Evolutionary conservation across 225 moss, liverwort and hornwort species (phyloP).

Genomic region (Sphagnum tenellum): DNA sequence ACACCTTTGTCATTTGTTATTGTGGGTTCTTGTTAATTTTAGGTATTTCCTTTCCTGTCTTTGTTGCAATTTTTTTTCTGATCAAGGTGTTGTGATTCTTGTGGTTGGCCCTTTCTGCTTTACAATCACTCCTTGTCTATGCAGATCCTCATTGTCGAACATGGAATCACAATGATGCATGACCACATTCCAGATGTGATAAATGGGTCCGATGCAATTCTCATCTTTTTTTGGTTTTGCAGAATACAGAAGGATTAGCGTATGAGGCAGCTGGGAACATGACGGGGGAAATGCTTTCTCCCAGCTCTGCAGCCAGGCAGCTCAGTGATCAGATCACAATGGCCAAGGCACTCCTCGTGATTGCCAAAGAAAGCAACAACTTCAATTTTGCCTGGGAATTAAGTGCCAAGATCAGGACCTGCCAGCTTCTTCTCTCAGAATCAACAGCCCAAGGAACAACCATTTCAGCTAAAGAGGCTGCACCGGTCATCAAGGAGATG

Average conservation of each 20-base stretch:
- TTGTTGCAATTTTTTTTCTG: too few relatives aligned
- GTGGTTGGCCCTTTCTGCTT: conserved; percentile 7
- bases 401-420: conserved; percentile 41
- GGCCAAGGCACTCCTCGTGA: conserved; percentile 54
- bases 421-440: conserved; percentile 43
- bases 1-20: too few relatives aligned
- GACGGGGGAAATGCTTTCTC: conserved; percentile 6
- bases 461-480: conserved; percentile 29
- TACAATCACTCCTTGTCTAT: neutral
- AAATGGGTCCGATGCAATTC: too few relatives aligned
- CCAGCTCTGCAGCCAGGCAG: conserved; percentile 19
- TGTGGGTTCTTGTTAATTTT: too few relatives aligned
- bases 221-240: neutral
- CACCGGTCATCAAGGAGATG: conserved; percentile 37
- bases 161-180: too few relatives aligned
- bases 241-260: neutral
- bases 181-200: too few relatives aligned
- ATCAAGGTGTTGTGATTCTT: conserved; percentile 1
- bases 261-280: neutral
- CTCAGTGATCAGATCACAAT: conserved; percentile 55
- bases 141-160: too few relatives aligned
- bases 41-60: too few relatives aligned
- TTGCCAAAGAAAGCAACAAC: conserved; percentile 60
- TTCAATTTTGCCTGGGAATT: conserved; percentile 48
- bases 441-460: conserved; percentile 23